Conservation (phyloP, 768 basidiomycete genomes). For the Pisolithus albus region DNA sequence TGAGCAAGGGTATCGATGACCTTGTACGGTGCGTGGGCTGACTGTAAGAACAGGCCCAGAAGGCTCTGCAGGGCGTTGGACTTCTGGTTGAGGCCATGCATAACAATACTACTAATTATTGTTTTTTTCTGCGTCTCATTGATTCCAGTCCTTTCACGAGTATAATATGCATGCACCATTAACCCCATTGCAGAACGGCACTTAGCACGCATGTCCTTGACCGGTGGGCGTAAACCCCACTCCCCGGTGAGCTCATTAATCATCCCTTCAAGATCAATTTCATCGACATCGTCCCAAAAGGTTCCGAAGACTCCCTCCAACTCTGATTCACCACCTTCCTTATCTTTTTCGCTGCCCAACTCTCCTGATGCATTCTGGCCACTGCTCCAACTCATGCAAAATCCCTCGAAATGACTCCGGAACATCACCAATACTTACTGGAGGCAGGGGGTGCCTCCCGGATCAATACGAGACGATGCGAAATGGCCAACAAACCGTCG, state of each 20-base stretch:
- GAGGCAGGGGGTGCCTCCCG: too few relatives aligned
- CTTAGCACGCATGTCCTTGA: neutral
- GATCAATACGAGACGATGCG: too few relatives aligned
- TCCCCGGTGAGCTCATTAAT: neutral
- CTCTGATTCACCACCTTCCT: too few relatives aligned
- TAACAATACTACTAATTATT: constrained; percentile 10
- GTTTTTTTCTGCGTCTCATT: constrained; percentile 5
- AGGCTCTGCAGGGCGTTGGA: constrained; percentile 6
- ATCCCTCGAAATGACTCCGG: too few relatives aligned
- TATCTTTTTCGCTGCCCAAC: too few relatives aligned
- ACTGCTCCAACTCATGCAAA: too few relatives aligned
- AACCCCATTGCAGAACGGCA: neutral
- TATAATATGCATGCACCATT: neutral
- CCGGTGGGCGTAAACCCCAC: neutral
- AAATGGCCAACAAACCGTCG: too few relatives aligned
- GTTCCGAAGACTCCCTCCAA: neutral
- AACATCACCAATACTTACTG: too few relatives aligned
- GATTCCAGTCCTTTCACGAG: too few relatives aligned
- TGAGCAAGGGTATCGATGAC: constrained; percentile 25
- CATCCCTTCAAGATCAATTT: constrained; percentile 2
- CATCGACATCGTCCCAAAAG: constrained; percentile 4
- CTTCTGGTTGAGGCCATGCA: constrained; percentile 27
- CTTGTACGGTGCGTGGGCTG: constrained; percentile 18
- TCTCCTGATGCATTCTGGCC: too few relatives aligned
- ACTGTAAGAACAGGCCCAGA: constrained; percentile 15